Percentiles rank a stretch among this genome's conserved stretches.
These are phyloP conservation scores for Boletus sp. DNA, from an alignment of 1,284 basidiomycete genomes.

Conservation along the genomic window DNA sequence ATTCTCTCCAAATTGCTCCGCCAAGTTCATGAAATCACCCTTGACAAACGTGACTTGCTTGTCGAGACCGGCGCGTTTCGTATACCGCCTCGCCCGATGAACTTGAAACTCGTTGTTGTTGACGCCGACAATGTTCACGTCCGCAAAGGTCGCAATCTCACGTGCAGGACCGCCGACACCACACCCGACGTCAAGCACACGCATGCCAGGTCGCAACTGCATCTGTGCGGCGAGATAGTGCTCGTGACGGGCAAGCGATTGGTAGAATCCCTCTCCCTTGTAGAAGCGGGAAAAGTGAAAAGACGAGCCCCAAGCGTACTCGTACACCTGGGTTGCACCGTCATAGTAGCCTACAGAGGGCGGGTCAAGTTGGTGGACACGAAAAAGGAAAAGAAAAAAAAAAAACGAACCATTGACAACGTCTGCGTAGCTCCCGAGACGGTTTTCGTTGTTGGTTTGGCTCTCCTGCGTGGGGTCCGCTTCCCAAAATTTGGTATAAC, in stretches of 20 bases:
- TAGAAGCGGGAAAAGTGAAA: slow-evolving; percentile 99
- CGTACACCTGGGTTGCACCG: slow-evolving; percentile 95
- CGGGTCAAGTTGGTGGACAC: not conserved
- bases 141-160: slow-evolving; percentile 92
- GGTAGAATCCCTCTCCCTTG: slow-evolving; percentile 89
- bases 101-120: slow-evolving; percentile 99
- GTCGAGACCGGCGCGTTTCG: slow-evolving; percentile 77
- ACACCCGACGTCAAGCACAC: slow-evolving; percentile 97
- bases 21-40: slow-evolving; percentile 97
- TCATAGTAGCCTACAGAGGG: slow-evolving; percentile 86
- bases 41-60: slow-evolving; percentile 82
- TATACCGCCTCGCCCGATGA: slow-evolving; percentile 84
- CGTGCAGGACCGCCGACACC: slow-evolving; percentile 97
- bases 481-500: slow-evolving; percentile 96
- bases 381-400: not conserved
- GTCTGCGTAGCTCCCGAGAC: slow-evolving; percentile 87
- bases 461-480: slow-evolving; percentile 80
- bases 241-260: slow-evolving; percentile 92
- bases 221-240: slow-evolving; percentile 95
- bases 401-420: slow-evolving; percentile 87
- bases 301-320: slow-evolving; percentile 92
- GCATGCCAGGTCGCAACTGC: slow-evolving; percentile 85
- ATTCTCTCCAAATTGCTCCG: slow-evolving; percentile 91
- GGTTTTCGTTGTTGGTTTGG: slow-evolving; percentile 70
- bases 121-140: slow-evolving; percentile 85